Base-by-base conservation (phyloP, 2,329 filamentous ascomycete genomes). In the Cryphonectria carpinicola region DNA sequence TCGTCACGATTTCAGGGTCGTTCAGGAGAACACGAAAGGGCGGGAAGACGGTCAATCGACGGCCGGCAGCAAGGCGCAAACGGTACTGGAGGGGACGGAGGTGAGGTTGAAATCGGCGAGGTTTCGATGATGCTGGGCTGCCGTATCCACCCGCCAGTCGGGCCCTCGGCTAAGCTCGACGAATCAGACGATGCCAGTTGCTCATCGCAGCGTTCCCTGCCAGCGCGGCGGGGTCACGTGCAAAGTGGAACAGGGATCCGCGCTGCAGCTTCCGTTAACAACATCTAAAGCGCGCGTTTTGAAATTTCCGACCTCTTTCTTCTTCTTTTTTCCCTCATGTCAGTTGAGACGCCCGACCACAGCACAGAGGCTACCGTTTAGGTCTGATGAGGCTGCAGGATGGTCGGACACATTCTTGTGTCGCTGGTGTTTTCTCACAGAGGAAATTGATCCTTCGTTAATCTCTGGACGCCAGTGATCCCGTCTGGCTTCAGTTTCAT, bases 401-500 rank as follows among this genome's bases (percentile, higher is more conserved):
- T 74, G 74, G 76, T 73, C 32, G 68, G 67, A 70, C 72, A 70
- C 69, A 67, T 72, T 77, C 70, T 73, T 71, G 76, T 78, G 78
- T 78, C 77, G 76, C 74, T 75, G 75, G 73, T 76, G 69, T 76
- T 76, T 75, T 78, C 78, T 83, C 81, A 81, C 76, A 86, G 84
- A 86, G 80, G 76, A 84, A 77, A 79, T 76, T 73, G 84, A 85
- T 86, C 85, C 83, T 81, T 86, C 84, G 84, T 87, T 87, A 87
- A 87, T 87, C 85, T 84, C 85, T 76, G 83, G 80, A 83, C 81
- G 76, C 82, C 82, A 82, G 80, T 80, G 75, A 78, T 76, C 79
- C 82, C 79, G 81, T 87, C 84, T 83, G 82, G 79, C 80, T 82
- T 81, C 80, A 82, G 85, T 87, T 87, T 87, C 85, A 87, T 86